phyloP scores from a whole-genome alignment of 139 green algal species.

The Asterochloris sp. region DNA sequence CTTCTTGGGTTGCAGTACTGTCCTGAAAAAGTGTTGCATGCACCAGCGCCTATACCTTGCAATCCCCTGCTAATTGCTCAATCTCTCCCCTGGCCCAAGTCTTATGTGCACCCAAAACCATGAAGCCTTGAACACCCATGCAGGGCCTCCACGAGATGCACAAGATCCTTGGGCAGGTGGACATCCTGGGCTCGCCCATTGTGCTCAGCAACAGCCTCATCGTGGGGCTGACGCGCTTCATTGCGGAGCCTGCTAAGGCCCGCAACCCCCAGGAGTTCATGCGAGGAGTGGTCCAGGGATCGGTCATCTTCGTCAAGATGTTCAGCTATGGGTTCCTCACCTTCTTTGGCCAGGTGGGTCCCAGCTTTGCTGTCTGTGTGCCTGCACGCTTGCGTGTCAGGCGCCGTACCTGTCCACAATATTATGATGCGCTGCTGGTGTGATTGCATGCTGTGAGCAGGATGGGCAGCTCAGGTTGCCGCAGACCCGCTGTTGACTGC shows the following conservation, averaged over 20 bases:
- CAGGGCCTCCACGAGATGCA: constrained; percentile 36
- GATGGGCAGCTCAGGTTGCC: no score
- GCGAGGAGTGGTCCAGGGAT: constrained; percentile 34
- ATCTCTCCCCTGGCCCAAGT: not conserved
- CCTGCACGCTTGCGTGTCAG: no score
- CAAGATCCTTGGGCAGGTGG: constrained; percentile 54
- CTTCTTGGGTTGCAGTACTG: not conserved
- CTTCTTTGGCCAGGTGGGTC: constrained; percentile 38
- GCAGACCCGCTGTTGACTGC: no score
- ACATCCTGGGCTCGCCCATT: constrained; percentile 44
- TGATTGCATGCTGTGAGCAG: no score
- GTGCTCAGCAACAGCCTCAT: constrained; percentile 39
- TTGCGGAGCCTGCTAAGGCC: constrained; percentile 47
- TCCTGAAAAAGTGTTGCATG: no score
- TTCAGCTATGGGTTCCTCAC: constrained; percentile 46
- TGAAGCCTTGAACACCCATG: not conserved
- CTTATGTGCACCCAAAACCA: not conserved
- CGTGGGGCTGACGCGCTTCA: constrained; percentile 49
- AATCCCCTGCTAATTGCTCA: not conserved
- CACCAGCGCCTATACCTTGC: no score
- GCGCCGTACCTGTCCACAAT: no score
- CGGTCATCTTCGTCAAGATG: constrained; percentile 46
- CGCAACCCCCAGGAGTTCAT: constrained; percentile 47
- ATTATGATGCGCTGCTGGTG: no score
- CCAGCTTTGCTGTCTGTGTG: not conserved